Conservation (phyloP, 768 basidiomycete species). For the Strobilomyces confusus region DNA sequence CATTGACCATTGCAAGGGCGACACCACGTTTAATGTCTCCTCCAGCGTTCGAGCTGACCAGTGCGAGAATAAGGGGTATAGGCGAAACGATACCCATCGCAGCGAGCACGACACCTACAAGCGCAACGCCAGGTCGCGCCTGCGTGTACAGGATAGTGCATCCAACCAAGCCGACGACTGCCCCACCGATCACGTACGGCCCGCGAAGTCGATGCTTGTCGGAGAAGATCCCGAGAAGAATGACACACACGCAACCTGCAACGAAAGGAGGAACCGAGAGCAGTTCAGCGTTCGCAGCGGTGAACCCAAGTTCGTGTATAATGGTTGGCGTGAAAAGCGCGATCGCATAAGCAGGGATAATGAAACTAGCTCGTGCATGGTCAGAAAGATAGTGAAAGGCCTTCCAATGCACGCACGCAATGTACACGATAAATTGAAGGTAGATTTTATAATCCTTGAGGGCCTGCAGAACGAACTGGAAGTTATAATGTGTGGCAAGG, state of each 20-base stretch:
- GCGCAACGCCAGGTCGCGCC: conserved; percentile 20
- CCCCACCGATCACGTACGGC: conserved; percentile 42
- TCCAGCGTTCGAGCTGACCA: conserved; percentile 52
- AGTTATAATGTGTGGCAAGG: conserved; percentile 41
- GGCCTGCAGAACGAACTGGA: conserved; percentile 46
- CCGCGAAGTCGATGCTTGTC: conserved; percentile 42
- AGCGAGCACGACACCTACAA: conserved; percentile 44
- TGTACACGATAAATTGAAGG: conserved; percentile 32
- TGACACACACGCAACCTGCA: conserved; percentile 38
- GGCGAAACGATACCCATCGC: conserved; percentile 48
- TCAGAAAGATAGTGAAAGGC: conserved; percentile 4
- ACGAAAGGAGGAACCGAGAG: conserved; percentile 46
- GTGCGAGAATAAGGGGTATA: conserved; percentile 42
- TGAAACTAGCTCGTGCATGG: conserved; percentile 24
- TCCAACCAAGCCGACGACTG: conserved; percentile 41
- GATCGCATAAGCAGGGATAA: conserved; percentile 43
- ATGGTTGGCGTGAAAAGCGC: conserved; percentile 48
- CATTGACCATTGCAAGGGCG: conserved; percentile 48
- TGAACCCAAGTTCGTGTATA: conserved; percentile 45
- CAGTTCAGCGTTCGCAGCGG: conserved; percentile 44
- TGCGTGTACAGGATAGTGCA: conserved; percentile 43
- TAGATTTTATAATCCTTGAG: conserved; percentile 41
- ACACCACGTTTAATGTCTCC: conserved; percentile 50
- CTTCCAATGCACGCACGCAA: conserved; percentile 28
- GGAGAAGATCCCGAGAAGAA: conserved; percentile 37